Conservation (phyloP, 257 asterid species). For the Dorcoceras hygrometricum region DNA sequence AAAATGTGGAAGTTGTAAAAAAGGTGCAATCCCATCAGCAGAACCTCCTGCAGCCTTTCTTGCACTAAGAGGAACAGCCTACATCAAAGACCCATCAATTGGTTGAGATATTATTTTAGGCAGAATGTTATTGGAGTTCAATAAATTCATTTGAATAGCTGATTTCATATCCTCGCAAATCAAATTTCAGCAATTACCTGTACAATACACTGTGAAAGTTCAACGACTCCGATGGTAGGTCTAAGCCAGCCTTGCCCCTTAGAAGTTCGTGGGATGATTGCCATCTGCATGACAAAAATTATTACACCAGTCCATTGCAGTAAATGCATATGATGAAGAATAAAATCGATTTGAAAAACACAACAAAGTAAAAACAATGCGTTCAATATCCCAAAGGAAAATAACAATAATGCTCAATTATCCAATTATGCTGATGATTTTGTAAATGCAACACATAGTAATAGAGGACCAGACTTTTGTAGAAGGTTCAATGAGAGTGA, state of each 20-base stretch:
- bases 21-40: constrained; percentile 67
- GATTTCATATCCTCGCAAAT: constrained; percentile 3
- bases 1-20: constrained; percentile 92
- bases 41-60: constrained; percentile 71
- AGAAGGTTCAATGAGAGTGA: background rate
- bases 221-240: constrained; percentile 78
- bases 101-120: constrained; percentile 14
- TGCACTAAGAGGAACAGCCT: constrained; percentile 90
- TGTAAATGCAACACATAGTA: background rate
- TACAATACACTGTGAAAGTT: constrained; percentile 80
- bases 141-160: background rate
- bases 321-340: background rate
- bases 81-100: constrained; percentile 29
- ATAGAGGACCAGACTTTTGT: background rate
- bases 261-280: constrained; percentile 66
- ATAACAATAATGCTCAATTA: background rate
- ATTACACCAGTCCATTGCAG: constrained; percentile 15
- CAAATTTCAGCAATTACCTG: constrained; percentile 52
- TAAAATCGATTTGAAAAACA: background rate
- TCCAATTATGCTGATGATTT: too few relatives aligned
- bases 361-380: background rate
- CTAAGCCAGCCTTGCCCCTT: constrained; percentile 95
- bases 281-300: constrained; percentile 52
- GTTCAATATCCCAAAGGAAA: background rate
- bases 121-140: background rate